Evolutionary conservation across 2,329 filamentous ascomycete genomes (phyloP).

Genomic region (Diaporthe sp.): DNA sequence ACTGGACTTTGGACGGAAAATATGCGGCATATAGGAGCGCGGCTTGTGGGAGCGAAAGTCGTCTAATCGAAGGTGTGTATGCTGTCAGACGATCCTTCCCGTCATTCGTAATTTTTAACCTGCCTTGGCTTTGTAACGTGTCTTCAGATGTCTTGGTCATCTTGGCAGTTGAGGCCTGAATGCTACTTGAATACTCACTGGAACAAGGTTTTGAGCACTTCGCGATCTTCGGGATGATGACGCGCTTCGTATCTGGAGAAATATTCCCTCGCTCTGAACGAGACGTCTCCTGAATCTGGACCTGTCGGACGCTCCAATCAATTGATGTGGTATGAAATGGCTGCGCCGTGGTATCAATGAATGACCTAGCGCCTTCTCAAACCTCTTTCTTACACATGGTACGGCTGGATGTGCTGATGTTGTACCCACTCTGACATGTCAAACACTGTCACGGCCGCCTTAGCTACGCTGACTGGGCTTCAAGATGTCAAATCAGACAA

Average conservation of each 20-base stretch:
- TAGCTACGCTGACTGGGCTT: not conserved
- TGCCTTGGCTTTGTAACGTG: not conserved
- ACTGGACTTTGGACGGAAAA: not conserved
- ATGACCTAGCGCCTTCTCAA: not conserved
- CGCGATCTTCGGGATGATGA: not conserved
- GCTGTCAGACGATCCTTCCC: not conserved
- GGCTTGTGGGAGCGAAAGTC: not conserved
- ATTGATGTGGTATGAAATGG: not conserved
- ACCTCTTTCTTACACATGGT: not conserved
- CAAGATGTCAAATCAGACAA: constrained; percentile 7
- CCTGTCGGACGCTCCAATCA: not conserved
- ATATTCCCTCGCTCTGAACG: not conserved
- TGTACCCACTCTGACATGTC: not conserved
- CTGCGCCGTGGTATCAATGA: not conserved
- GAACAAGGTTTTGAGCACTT: not conserved
- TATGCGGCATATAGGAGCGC: not conserved
- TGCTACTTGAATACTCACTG: not conserved
- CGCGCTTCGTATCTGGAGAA: not conserved
- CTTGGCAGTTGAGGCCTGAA: constrained; percentile 7
- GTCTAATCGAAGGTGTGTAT: not conserved
- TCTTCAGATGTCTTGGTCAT: constrained; percentile 15
- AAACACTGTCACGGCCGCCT: not conserved
- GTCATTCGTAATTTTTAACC: not conserved
- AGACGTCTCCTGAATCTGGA: not conserved
- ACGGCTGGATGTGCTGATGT: not conserved